These are phyloP conservation scores for Obba rivulosa DNA, from an alignment of 768 basidiomycete genomes.

Conservation along the genomic window DNA sequence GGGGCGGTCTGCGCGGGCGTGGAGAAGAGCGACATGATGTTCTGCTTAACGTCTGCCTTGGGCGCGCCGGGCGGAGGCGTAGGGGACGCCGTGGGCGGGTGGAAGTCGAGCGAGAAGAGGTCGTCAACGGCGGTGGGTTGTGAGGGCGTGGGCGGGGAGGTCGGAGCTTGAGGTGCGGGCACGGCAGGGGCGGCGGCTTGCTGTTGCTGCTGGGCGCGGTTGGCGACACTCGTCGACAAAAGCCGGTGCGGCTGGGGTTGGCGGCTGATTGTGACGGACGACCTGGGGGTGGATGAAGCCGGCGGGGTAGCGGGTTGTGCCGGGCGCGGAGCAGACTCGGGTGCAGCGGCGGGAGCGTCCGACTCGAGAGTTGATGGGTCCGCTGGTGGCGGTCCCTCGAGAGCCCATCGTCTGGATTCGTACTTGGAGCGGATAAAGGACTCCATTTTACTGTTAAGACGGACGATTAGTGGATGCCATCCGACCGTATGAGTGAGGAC, in stretches of 20 bases:
- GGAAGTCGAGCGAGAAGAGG: slow-evolving; percentile 85
- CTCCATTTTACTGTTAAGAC: slow-evolving; percentile 82
- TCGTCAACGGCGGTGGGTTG: slow-evolving; percentile 43
- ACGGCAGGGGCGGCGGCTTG: slow-evolving; percentile 7
- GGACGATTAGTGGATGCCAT: not conserved
- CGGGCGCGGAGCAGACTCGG: slow-evolving; percentile 5
- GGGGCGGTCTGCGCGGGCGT: slow-evolving; percentile 31
- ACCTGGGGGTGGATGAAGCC: slow-evolving; percentile 14
- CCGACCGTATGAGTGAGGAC: slow-evolving; percentile 27
- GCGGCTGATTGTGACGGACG: slow-evolving; percentile 16
- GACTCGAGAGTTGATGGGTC: slow-evolving; percentile 78
- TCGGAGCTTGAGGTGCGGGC: slow-evolving; percentile 5
- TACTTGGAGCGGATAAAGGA: slow-evolving; percentile 97
- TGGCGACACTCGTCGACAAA: slow-evolving; percentile 34
- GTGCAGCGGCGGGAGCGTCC: slow-evolving; percentile 21
- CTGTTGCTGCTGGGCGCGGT: slow-evolving; percentile 11
- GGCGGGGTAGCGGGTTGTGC: slow-evolving; percentile 21
- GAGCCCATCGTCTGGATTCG: slow-evolving; percentile 88
- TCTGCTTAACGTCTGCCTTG: slow-evolving; percentile 74
- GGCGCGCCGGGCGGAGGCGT: slow-evolving; percentile 27
- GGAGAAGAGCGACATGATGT: slow-evolving; percentile 82
- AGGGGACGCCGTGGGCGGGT: slow-evolving; percentile 28
- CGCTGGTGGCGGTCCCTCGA: slow-evolving; percentile 77
- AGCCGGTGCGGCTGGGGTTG: slow-evolving; percentile 54
- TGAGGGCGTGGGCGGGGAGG: slow-evolving; percentile 13